Conservation (phyloP, 176 grass and related monocot genomes). For the Elymus sibiricus region DNA sequence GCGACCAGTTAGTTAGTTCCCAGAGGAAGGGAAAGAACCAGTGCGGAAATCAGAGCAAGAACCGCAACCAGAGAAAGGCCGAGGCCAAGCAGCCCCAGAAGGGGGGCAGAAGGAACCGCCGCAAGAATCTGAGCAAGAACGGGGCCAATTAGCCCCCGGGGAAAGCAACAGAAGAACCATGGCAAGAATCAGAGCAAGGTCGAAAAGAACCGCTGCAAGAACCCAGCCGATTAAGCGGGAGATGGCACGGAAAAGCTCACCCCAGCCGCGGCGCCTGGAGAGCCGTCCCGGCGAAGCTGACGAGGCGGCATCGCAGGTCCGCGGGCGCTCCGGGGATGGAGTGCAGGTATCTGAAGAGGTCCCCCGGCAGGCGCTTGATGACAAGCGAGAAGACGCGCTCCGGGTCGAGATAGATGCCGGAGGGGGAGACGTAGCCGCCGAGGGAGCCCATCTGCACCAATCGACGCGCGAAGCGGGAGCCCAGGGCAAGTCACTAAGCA, state of each 20-base stretch:
- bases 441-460: slow-evolving; percentile 8
- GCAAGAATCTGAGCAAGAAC: not conserved
- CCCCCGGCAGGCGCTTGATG: not conserved
- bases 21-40: not conserved
- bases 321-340: not conserved
- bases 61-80: not conserved
- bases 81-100: no score
- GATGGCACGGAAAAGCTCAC: not conserved
- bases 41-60: not conserved
- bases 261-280: not conserved
- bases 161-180: not conserved
- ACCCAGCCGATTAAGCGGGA: not conserved
- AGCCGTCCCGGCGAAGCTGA: not conserved
- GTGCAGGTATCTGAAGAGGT: not conserved
- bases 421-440: not conserved
- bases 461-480: not conserved
- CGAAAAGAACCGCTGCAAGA: not conserved
- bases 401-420: not conserved
- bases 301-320: slow-evolving; percentile 4
- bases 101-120: not conserved
- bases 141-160: not conserved
- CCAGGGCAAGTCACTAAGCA: not conserved
- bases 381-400: not conserved
- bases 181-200: not conserved
- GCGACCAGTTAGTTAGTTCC: no score